Evolutionary conservation across 2,329 filamentous ascomycete species (phyloP).

Genomic region (Penicillium psychrosexuale): DNA sequence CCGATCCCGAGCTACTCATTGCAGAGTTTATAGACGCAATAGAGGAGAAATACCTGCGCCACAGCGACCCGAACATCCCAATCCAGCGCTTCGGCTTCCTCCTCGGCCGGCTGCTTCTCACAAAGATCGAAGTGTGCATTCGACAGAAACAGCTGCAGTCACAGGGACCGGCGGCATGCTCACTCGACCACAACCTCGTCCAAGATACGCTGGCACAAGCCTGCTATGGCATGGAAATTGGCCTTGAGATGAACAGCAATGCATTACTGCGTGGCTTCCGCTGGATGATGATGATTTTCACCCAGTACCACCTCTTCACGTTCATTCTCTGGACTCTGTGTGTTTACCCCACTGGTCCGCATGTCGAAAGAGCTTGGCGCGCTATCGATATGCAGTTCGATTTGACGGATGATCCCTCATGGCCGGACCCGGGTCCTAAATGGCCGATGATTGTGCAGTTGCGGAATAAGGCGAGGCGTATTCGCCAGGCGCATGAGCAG

Average conservation of each 20-base stretch:
- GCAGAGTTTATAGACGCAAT: conserved; percentile 45
- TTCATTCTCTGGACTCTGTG: conserved; percentile 48
- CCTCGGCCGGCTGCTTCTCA: conserved; percentile 29
- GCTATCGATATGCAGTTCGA: conserved; percentile 14
- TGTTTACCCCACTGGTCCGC: conserved; percentile 34
- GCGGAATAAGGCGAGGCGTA: conserved; percentile 18
- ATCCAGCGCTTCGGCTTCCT: conserved; percentile 33
- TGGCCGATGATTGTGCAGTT: conserved; percentile 23
- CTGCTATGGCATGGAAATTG: conserved; percentile 34
- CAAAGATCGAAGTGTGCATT: conserved; percentile 38
- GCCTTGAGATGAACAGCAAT: conserved; percentile 31
- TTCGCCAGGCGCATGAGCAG: conserved; percentile 7
- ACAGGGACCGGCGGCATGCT: conserved; percentile 9
- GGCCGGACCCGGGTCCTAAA: conserved; percentile 23
- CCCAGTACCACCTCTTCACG: conserved; percentile 46
- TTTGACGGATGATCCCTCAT: conserved; percentile 16
- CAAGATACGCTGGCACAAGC: conserved; percentile 38
- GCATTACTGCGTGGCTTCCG: conserved; percentile 39
- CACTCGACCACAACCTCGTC: conserved; percentile 21
- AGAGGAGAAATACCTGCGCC: conserved; percentile 49
- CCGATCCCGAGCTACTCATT: conserved; percentile 37
- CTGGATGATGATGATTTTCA: conserved; percentile 43
- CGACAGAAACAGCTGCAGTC: conserved; percentile 25
- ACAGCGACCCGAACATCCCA: conserved; percentile 55
- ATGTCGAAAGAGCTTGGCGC: conserved; percentile 35